A percentile compares a stretch with the other conserved stretches of the same genome.
These are phyloP conservation scores for Ceratocystis variospora DNA, from an alignment of 2,329 filamentous ascomycete genomes.

Conservation along the genomic window DNA sequence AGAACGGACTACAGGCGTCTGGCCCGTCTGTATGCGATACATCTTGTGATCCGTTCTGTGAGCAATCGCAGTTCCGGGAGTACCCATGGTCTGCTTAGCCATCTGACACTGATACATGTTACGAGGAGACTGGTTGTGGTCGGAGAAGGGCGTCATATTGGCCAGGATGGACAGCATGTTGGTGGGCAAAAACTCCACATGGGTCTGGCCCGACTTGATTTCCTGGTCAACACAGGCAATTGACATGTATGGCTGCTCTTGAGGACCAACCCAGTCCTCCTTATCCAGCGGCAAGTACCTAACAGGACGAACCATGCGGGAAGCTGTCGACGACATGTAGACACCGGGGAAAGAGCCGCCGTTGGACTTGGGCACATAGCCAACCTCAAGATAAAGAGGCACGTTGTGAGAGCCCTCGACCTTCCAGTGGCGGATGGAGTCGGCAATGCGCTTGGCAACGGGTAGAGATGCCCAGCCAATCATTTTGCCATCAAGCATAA, in stretches of 20 bases:
- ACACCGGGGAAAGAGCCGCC: conserved; percentile 94
- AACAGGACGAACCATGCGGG: conserved; percentile 80
- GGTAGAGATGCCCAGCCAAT: conserved; percentile 81
- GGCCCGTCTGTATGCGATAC: conserved; percentile 86
- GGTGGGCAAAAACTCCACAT: conserved; percentile 87
- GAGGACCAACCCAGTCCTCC: conserved; percentile 77
- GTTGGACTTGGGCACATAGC: conserved; percentile 73
- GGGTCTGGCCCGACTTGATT: conserved; percentile 76
- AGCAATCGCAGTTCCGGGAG: conserved; percentile 67
- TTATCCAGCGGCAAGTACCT: conserved; percentile 82
- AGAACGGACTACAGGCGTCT: conserved; percentile 83
- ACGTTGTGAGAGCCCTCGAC: conserved; percentile 72
- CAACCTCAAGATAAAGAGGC: conserved; percentile 76
- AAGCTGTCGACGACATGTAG: conserved; percentile 77
- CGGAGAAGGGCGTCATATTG: conserved; percentile 97
- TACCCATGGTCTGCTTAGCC: conserved; percentile 99
- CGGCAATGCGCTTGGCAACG: conserved; percentile 66
- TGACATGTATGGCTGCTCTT: conserved; percentile 97
- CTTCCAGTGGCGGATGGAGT: conserved; percentile 89
- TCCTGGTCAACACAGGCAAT: conserved; percentile 86
- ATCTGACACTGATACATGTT: conserved; percentile 99
- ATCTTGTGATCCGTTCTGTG: conserved; percentile 95
- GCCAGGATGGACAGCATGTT: conserved; percentile 96
- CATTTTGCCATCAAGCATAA: conserved; percentile 82
- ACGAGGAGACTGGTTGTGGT: conserved; percentile 95